Percentiles rank a stretch among this genome's conserved stretches.
Conservation (phyloP, 164 flowering plant genomes). For the Annona cherimola region DNA sequence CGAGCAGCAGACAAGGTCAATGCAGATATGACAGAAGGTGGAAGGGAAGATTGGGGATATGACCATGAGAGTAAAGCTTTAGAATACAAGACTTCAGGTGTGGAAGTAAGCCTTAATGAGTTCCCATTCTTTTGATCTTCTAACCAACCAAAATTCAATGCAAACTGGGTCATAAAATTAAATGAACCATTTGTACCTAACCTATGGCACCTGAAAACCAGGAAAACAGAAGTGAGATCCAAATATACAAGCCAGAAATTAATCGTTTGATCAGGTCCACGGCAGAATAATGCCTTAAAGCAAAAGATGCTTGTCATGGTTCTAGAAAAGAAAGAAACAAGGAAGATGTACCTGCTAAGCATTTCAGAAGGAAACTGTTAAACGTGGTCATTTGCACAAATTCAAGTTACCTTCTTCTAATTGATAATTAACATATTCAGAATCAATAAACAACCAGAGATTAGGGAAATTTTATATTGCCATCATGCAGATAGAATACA, state of each 20-base stretch:
- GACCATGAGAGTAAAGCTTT: slow-evolving; percentile 69
- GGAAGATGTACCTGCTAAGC: too few relatives aligned
- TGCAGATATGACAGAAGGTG: slow-evolving; percentile 64
- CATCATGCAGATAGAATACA: too few relatives aligned
- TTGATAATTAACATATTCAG: too few relatives aligned
- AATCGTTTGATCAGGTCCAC: not conserved
- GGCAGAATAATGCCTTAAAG: not conserved
- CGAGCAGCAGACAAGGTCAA: slow-evolving; percentile 46
- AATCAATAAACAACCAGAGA: too few relatives aligned
- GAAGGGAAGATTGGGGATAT: slow-evolving; percentile 77
- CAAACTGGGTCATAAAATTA: slow-evolving; percentile 24
- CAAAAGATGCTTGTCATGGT: too few relatives aligned
- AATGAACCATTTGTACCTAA: slow-evolving; percentile 34
- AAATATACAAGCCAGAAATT: not conserved
- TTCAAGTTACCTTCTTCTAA: too few relatives aligned
- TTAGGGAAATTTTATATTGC: too few relatives aligned
- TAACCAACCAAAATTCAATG: slow-evolving; percentile 17
- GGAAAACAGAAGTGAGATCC: slow-evolving; percentile 1
- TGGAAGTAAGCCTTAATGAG: slow-evolving; percentile 16
- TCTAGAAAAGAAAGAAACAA: too few relatives aligned
- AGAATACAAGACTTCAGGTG: slow-evolving; percentile 27
- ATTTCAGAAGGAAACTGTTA: too few relatives aligned
- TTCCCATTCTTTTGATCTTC: slow-evolving; percentile 16
- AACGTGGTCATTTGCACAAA: too few relatives aligned
- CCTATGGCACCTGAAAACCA: slow-evolving; percentile 62